Percentiles rank a stretch among this genome's conserved stretches.
Conservation (phyloP, 371 early-diverging fungal genomes). For the Rhizomucor miehei region DNA sequence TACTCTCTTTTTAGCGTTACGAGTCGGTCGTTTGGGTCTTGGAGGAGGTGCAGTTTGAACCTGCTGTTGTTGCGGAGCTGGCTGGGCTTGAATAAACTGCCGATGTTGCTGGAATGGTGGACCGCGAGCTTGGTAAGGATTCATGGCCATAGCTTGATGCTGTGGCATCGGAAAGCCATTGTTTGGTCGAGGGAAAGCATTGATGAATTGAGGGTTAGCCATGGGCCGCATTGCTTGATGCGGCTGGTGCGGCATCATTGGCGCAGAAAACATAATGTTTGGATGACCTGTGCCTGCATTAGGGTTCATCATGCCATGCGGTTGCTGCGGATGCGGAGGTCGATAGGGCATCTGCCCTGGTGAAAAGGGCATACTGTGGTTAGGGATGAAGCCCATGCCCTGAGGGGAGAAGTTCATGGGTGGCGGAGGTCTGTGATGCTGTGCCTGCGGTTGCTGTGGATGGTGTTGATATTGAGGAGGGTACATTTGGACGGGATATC, state of each 20-base stretch:
- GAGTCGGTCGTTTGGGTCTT: constrained; percentile 30
- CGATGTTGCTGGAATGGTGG: constrained; percentile 1
- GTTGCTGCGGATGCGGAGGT: constrained; percentile 11
- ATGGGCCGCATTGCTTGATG: constrained; percentile 17
- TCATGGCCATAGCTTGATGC: constrained; percentile 1
- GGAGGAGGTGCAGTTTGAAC: constrained; percentile 20
- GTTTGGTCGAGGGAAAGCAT: constrained; percentile 18
- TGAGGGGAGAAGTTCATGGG: constrained; percentile 14
- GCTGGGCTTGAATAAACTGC: constrained; percentile 18
- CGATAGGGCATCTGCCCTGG: constrained; percentile 12
- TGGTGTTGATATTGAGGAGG: constrained; percentile 18
- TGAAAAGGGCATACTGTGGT: constrained; percentile 11
- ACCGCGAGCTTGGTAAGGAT: constrained; percentile 3
- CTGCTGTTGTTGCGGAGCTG: constrained; percentile 25
- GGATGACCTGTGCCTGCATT: constrained; percentile 16
- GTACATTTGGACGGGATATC: constrained; percentile 15
- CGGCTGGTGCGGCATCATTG: constrained; percentile 20
- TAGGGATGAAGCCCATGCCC: constrained; percentile 12
- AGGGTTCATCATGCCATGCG: constrained; percentile 4
- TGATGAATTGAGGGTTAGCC: constrained; percentile 22
- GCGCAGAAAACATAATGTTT: constrained; percentile 20
- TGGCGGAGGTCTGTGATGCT: constrained; percentile 7
- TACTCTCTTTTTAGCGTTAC: constrained; percentile 38
- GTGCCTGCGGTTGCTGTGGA: constrained; percentile 20
- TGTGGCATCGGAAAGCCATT: constrained; percentile 16